These are phyloP conservation scores for Suillus weaverae DNA, from an alignment of 768 basidiomycete genomes.

Conservation along the genomic window DNA sequence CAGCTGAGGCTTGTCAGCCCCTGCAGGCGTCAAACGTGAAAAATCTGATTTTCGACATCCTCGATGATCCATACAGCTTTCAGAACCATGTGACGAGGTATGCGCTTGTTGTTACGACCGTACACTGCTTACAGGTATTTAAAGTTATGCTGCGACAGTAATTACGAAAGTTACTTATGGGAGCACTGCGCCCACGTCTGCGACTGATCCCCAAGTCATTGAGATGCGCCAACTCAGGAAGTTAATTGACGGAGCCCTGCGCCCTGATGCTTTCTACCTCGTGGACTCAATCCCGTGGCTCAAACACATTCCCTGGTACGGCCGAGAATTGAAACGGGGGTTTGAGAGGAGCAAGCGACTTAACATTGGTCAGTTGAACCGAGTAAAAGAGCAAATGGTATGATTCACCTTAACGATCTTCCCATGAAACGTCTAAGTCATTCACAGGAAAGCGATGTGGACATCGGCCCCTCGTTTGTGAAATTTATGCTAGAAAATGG, in stretches of 20 bases:
- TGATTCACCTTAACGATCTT: not conserved
- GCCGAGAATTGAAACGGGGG: not conserved
- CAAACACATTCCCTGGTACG: not conserved
- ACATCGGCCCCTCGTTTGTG: not conserved
- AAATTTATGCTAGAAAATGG: not conserved
- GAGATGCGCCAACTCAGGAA: not conserved
- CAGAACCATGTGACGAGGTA: not conserved
- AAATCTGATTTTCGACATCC: not conserved
- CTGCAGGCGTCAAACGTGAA: not conserved
- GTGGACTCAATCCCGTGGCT: not conserved
- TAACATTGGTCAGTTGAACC: not conserved
- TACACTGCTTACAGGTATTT: not conserved
- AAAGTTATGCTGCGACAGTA: not conserved
- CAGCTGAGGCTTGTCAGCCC: not conserved
- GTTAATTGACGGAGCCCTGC: slow-evolving; percentile 17
- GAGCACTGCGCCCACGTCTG: not conserved
- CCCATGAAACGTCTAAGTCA: not conserved
- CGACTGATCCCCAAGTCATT: not conserved
- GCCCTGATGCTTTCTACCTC: not conserved
- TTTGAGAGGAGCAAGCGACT: not conserved
- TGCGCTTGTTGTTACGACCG: not conserved
- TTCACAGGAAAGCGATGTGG: not conserved
- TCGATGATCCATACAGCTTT: not conserved
- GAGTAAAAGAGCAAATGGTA: not conserved
- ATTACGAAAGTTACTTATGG: not conserved